Evolutionary conservation across 2,329 filamentous ascomycete species (phyloP), one percentile per base, ranked within the genome.

Genomic region (Stemphylium lycopersici): DNA sequence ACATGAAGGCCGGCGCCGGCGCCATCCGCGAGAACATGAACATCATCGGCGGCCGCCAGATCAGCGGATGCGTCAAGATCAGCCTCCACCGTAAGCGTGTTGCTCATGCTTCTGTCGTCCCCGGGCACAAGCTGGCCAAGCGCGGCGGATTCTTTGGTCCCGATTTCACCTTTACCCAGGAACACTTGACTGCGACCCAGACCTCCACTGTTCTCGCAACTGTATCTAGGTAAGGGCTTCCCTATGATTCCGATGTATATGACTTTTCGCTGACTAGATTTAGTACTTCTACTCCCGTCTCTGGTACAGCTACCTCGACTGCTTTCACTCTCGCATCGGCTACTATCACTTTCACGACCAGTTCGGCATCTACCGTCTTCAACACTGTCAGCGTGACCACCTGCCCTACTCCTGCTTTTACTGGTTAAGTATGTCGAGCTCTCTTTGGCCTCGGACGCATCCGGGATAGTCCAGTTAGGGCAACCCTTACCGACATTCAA

Each of bases 1-100:
- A 71, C 48, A 45, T 68, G 44, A 72, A 72, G 59, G 48, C 42
- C 11, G 46, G 47, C 7, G 26, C 56, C 6, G 62, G 60, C 10
- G n/a, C 26, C 20, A 34, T 48, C 13, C 41, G 29, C 6, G 12
- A 15, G 13, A 64, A 65, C 31, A 13, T 18, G 6, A 58, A 53
- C 42, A 54, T 70, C 15, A 65, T 55, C 52, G 67, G 66, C 29
- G 67, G 63, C 42, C 56, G 59, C 18, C 54, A 58, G 31, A 15
- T 63, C 12, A 51, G 49, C 8, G 49, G 40, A 29, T 61, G 60
- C 37, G 48, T 31, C 3, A 33, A 40, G 13, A n/a, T 59, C 2
- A 61, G 52, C 13, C 47, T 58, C 7, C 55, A 61, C 20, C 55
- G 55, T 33, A 62, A 58, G 55, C 60, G 55, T 16, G 58, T 61